Evolutionary conservation across 192 early-diverging fungal species (phyloP).

Genomic region (Pilobolus umbonatus): DNA sequence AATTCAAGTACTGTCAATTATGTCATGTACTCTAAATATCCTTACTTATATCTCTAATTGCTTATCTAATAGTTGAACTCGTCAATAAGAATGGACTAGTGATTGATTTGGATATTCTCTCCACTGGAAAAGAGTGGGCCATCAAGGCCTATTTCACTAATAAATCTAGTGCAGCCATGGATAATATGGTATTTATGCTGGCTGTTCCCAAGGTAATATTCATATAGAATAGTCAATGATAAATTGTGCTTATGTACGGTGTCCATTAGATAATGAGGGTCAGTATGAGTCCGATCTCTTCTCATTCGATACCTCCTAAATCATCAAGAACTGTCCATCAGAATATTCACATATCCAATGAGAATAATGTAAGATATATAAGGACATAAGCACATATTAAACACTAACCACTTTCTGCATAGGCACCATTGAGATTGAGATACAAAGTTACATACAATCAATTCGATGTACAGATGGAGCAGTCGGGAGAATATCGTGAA

Average conservation of each 20-base stretch:
- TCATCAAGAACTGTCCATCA: constrained; percentile 33
- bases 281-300: constrained; percentile 37
- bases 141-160: constrained; percentile 45
- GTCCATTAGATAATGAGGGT: constrained; percentile 29
- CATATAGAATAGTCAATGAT: background rate
- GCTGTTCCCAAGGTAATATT: constrained; percentile 40
- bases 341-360: too few species aligned
- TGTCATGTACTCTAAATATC: background rate
- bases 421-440: constrained; percentile 26
- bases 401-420: too few species aligned
- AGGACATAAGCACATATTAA: too few species aligned
- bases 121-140: constrained; percentile 3
- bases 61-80: constrained; percentile 10
- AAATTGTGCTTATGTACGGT: background rate
- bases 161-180: constrained; percentile 34
- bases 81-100: constrained; percentile 42
- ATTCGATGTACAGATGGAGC: constrained; percentile 40
- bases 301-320: constrained; percentile 32
- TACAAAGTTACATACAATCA: constrained; percentile 43
- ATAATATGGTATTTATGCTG: constrained; percentile 34
- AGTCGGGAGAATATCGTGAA: constrained; percentile 27
- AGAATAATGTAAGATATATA: too few species aligned
- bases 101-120: constrained; percentile 30
- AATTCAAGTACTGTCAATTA: background rate
- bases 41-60: background rate